Evolutionary conservation across 805 yeast genomes (phyloP).

Genomic region (Jamesozyma lodderae): DNA sequence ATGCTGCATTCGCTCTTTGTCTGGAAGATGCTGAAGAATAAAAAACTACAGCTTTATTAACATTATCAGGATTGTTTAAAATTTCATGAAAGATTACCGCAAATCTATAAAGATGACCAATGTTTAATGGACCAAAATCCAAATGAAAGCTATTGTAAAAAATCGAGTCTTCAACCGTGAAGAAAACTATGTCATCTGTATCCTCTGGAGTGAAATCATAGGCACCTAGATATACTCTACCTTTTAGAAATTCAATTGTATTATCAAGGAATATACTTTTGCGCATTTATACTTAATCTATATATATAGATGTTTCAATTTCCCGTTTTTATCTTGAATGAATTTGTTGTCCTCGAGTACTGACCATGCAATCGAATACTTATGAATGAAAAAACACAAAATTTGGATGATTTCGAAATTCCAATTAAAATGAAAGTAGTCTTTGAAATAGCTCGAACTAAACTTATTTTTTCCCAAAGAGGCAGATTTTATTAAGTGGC

Average conservation of each 20-base stretch:
- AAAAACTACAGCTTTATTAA: slow-evolving; percentile 82
- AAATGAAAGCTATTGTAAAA: slow-evolving; percentile 93
- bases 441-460: no score
- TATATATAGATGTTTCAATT: no score
- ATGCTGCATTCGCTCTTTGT: slow-evolving; percentile 87
- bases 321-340: no score
- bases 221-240: slow-evolving; percentile 83
- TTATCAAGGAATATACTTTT: slow-evolving; percentile 28
- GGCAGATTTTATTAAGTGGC: no score
- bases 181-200: slow-evolving; percentile 66
- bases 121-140: slow-evolving; percentile 93
- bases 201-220: slow-evolving; percentile 73
- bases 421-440: no score
- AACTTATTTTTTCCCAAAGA: no score
- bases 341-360: no score
- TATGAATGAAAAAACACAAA: no score
- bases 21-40: slow-evolving; percentile 77
- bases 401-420: no score
- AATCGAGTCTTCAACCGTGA: slow-evolving; percentile 85
- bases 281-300: no score
- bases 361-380: no score
- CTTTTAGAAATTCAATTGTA: slow-evolving; percentile 33
- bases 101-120: slow-evolving; percentile 87
- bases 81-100: slow-evolving; percentile 92
- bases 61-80: slow-evolving; percentile 73